Conservation (phyloP, 2,329 filamentous ascomycete genomes). For the Pleomassaria siparia region DNA sequence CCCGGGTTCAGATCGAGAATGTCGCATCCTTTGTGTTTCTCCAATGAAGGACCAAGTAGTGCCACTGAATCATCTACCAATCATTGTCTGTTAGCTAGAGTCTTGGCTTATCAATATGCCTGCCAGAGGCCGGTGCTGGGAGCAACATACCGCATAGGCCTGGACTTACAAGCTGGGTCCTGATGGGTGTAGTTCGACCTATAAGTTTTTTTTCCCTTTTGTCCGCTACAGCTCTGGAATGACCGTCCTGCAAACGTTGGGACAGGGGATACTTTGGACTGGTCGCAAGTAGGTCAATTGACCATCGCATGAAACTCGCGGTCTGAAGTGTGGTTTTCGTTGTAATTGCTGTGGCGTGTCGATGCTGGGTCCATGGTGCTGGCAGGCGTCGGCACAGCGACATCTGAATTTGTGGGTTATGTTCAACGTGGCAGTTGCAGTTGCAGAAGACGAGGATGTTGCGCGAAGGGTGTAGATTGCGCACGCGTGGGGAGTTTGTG, state of each 20-base stretch:
- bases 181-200: too few relatives aligned
- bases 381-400: neutral
- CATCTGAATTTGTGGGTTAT: neutral
- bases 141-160: slow-evolving; percentile 48
- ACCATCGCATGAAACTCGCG: neutral
- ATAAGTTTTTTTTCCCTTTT: too few relatives aligned
- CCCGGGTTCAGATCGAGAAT: slow-evolving; percentile 87
- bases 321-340: neutral
- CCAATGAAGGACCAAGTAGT: slow-evolving; percentile 69
- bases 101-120: neutral
- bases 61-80: slow-evolving; percentile 66
- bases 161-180: slow-evolving; percentile 46
- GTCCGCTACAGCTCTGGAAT: too few relatives aligned
- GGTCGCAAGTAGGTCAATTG: slow-evolving; percentile 3
- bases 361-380: neutral
- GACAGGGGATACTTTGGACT: slow-evolving; percentile 13
- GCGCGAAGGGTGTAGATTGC: too few relatives aligned
- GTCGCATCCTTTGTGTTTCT: slow-evolving; percentile 74
- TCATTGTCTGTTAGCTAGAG: neutral
- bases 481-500: too few relatives aligned
- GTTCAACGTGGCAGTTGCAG: too few relatives aligned
- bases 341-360: neutral
- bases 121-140: slow-evolving; percentile 5
- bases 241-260: neutral
- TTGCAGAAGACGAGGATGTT: too few relatives aligned